These are phyloP conservation scores for Colletotrichum lini DNA, from an alignment of 2,329 filamentous ascomycete species.

Conservation along the genomic window DNA sequence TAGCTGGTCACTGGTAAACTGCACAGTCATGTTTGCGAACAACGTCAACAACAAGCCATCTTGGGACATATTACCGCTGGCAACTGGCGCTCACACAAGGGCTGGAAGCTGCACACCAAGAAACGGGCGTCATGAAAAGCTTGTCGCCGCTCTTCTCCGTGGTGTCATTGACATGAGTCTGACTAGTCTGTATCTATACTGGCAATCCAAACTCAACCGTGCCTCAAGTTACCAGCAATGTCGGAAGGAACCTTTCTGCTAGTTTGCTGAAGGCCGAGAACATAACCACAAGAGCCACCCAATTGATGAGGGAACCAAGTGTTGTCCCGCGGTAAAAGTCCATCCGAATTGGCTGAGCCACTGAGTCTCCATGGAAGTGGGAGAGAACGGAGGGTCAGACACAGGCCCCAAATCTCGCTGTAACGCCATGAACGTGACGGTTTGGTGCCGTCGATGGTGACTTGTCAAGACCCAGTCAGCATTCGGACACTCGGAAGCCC, in stretches of 20 bases:
- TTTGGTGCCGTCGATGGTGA: no score
- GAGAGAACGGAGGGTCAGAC: background rate
- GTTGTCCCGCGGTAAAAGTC: background rate
- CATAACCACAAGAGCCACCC: background rate
- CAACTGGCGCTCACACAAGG: background rate
- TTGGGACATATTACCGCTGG: no score
- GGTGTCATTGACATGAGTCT: no score
- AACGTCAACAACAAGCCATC: no score
- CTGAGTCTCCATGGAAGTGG: background rate
- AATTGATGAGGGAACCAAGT: no score
- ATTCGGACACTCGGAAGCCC: background rate
- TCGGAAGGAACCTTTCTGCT: no score
- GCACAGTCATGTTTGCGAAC: background rate
- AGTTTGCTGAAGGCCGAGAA: background rate
- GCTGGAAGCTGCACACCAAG: background rate
- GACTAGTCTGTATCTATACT: no score
- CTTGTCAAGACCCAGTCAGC: background rate
- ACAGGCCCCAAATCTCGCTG: background rate
- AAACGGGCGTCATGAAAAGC: background rate
- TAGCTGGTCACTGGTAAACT: background rate
- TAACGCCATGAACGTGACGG: background rate
- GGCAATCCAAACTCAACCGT: no score
- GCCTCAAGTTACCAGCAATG: no score
- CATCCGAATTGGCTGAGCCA: background rate
- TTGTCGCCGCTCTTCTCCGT: background rate